Evolutionary conservation across 805 yeast genomes (phyloP).

Genomic region (Cyberlindnera amylophila): DNA sequence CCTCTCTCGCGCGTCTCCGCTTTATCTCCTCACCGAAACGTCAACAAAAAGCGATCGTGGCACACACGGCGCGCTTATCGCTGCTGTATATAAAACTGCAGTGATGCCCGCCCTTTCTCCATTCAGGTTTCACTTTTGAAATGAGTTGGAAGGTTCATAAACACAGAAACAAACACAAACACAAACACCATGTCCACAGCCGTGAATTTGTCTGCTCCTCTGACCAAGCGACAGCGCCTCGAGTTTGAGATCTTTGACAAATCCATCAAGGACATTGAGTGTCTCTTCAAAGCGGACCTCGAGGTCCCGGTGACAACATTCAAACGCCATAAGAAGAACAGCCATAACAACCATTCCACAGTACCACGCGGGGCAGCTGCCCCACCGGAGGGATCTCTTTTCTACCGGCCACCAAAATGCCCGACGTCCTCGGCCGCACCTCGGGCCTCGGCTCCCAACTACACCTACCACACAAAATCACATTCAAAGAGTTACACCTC

Average conservation of each 20-base stretch:
- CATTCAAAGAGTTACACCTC: constrained; percentile 8
- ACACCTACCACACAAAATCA: constrained; percentile 5
- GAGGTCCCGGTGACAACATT: background rate
- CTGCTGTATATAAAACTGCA: background rate
- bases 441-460: background rate
- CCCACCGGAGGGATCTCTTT: constrained; percentile 1
- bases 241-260: constrained; percentile 11
- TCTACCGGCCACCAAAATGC: constrained; percentile 1
- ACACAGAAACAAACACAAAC: too few relatives aligned
- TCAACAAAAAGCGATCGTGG: background rate
- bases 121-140: too few relatives aligned
- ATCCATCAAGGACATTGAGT: constrained; percentile 9
- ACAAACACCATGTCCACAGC: background rate
- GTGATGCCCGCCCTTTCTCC: too few relatives aligned
- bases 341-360: background rate
- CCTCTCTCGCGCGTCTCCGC: background rate
- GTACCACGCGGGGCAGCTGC: background rate
- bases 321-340: background rate
- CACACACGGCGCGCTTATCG: constrained; percentile 1
- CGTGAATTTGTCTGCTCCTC: background rate
- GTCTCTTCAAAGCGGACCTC: constrained; percentile 5
- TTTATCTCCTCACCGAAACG: constrained; percentile 1
- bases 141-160: too few relatives aligned
- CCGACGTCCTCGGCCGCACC: background rate
- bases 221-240: constrained; percentile 6